A percentile compares a stretch with the other conserved stretches of the same genome.
Conservation (phyloP, 495 filamentous ascomycete genomes). For the Immersiella caudata region DNA sequence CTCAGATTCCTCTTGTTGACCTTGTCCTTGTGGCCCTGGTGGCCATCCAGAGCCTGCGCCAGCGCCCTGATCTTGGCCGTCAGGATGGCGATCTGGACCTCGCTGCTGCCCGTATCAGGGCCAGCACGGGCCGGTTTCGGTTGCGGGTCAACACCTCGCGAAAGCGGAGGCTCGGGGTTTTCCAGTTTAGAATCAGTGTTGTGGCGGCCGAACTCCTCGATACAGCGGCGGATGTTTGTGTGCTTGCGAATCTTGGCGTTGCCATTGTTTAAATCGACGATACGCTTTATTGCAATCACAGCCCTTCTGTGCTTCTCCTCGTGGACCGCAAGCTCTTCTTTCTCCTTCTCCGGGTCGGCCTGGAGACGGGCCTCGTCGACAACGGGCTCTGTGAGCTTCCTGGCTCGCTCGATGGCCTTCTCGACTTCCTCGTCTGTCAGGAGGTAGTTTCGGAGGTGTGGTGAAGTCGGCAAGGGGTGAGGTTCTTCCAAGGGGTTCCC, state of each 20-base stretch:
- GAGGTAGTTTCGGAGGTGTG: conserved; percentile 70
- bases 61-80: conserved; percentile 90
- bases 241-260: conserved; percentile 74
- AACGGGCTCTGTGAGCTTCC: conserved; percentile 62
- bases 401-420: conserved; percentile 63
- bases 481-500: conserved; percentile 39
- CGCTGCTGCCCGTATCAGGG: conserved; percentile 86
- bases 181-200: conserved; percentile 71
- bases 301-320: conserved; percentile 56
- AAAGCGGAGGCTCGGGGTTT: conserved; percentile 52
- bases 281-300: conserved; percentile 69
- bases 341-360: conserved; percentile 52
- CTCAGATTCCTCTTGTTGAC: conserved; percentile 90
- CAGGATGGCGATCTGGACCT: conserved; percentile 97
- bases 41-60: conserved; percentile 60
- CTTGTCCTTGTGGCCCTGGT: conserved; percentile 70
- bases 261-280: conserved; percentile 73
- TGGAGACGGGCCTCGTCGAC: conserved; percentile 37
- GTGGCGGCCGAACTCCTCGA: conserved; percentile 88
- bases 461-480: conserved; percentile 45
- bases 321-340: conserved; percentile 39
- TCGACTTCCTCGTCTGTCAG: conserved; percentile 66
- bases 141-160: conserved; percentile 40
- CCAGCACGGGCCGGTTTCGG: conserved; percentile 72
- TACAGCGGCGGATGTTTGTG: conserved; percentile 78